Conservation (phyloP, 176 grass and related monocot genomes). For the Themeda triandra region DNA sequence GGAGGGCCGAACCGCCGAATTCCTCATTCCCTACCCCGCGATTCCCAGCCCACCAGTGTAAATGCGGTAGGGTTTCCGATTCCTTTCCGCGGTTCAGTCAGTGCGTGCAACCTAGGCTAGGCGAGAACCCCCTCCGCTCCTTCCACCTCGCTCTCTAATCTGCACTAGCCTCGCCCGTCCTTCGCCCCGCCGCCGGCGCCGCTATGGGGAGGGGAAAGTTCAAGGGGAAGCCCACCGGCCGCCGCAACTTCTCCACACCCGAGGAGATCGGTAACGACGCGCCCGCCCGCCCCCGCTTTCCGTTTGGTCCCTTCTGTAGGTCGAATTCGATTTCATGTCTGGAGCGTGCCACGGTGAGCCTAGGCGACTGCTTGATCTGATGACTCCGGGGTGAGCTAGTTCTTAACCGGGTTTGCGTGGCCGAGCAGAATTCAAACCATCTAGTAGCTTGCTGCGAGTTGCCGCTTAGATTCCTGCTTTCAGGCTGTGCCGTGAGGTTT, state of each 20-base stretch:
- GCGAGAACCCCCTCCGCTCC: constrained; percentile 33
- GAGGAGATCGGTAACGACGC: constrained; percentile 86
- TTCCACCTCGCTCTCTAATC: not conserved
- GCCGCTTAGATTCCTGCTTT: not conserved
- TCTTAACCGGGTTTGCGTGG: not conserved
- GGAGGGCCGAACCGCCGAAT: not conserved
- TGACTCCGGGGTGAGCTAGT: not conserved
- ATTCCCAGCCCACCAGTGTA: constrained; percentile 20
- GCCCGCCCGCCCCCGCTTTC: not conserved
- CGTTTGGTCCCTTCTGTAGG: not conserved
- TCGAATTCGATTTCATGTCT: not conserved
- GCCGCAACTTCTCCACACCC: constrained; percentile 89
- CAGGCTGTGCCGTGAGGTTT: not conserved
- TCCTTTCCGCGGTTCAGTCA: not conserved
- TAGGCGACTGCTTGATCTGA: not conserved
- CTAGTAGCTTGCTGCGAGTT: constrained; percentile 1
- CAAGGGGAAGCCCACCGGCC: constrained; percentile 96
- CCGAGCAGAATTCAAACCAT: not conserved
- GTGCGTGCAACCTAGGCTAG: constrained; percentile 27
- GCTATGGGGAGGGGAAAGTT: constrained; percentile 95
- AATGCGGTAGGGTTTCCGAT: constrained; percentile 60
- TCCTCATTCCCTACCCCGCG: not conserved
- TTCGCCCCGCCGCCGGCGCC: not conserved
- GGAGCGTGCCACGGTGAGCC: not conserved
- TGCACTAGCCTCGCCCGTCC: not conserved